A percentile compares a stretch with the other conserved stretches of the same genome.
Evolutionary conservation across 2,329 filamentous ascomycete genomes (phyloP).

Genomic region (Aureobasidium sp.): DNA sequence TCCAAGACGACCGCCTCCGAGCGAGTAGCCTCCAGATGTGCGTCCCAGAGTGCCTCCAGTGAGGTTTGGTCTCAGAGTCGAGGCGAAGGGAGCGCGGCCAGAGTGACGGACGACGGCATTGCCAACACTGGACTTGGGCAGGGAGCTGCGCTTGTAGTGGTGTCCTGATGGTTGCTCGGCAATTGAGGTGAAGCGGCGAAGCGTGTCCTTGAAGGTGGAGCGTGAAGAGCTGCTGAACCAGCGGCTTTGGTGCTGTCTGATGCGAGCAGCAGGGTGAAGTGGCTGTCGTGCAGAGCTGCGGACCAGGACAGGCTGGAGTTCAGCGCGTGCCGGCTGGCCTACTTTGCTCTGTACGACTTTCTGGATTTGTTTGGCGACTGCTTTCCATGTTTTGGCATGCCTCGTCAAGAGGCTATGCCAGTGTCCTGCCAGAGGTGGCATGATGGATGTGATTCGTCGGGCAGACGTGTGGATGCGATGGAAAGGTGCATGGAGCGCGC

Average conservation of each 20-base stretch:
- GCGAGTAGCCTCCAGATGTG: constrained; percentile 78
- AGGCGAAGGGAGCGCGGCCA: constrained; percentile 75
- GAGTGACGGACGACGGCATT: constrained; percentile 54
- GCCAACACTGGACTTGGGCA: constrained; percentile 47
- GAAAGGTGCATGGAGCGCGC: background rate
- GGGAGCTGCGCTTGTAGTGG: constrained; percentile 39
- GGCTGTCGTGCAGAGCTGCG: constrained; percentile 50
- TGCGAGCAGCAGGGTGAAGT: constrained; percentile 51
- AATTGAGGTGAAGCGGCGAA: constrained; percentile 45
- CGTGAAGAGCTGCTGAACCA: constrained; percentile 51
- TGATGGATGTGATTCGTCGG: constrained; percentile 17
- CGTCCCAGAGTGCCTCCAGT: constrained; percentile 79
- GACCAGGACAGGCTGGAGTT: constrained; percentile 52
- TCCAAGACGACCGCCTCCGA: constrained; percentile 57
- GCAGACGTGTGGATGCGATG: background rate
- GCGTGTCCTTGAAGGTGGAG: constrained; percentile 30
- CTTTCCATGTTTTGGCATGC: constrained; percentile 25
- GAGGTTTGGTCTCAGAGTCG: constrained; percentile 79
- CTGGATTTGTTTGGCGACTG: constrained; percentile 21
- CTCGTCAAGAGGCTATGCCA: constrained; percentile 29
- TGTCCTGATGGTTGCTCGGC: constrained; percentile 23
- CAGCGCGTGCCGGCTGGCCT: constrained; percentile 33
- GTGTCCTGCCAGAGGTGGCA: constrained; percentile 29
- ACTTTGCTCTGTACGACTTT: constrained; percentile 24
- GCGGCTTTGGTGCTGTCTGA: constrained; percentile 55